A percentile compares a stretch with the other conserved stretches of the same genome.
These are phyloP conservation scores for Anisodus acutangulus DNA, from an alignment of 257 asterid species.

Conservation along the genomic window DNA sequence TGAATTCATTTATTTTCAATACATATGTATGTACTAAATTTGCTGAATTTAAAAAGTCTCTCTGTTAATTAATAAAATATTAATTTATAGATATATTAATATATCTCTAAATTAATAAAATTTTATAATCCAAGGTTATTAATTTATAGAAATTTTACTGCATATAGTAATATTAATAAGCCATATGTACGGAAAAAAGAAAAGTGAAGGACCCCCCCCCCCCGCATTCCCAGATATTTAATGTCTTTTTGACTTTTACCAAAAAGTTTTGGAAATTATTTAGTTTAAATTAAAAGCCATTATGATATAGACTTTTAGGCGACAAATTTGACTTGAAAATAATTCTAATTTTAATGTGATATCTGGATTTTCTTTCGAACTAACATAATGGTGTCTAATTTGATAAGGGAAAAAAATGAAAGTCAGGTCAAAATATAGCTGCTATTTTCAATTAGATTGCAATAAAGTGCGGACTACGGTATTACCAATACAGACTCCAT, in stretches of 20 bases:
- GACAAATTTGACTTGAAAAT: not conserved
- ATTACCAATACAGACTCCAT: not conserved
- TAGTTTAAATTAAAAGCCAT: not conserved
- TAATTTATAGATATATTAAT: too few species aligned
- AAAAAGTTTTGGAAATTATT: not conserved
- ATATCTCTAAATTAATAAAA: too few species aligned
- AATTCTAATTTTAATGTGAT: not conserved
- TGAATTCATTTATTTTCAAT: too few species aligned
- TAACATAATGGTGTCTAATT: not conserved
- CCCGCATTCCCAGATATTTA: not conserved
- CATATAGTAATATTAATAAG: not conserved
- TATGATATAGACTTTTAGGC: conserved; percentile 1
- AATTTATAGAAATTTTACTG: too few species aligned
- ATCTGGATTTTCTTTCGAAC: not conserved
- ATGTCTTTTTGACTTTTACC: not conserved
- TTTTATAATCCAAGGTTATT: too few species aligned
- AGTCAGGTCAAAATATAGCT: not conserved
- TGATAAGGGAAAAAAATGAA: not conserved
- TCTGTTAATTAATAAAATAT: too few species aligned
- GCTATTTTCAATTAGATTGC: too few species aligned
- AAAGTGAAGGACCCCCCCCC: not conserved
- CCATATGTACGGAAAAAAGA: not conserved
- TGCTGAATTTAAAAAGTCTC: too few species aligned
- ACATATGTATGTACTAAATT: too few species aligned
- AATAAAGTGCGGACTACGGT: too few species aligned